Evolutionary conservation across 1,284 basidiomycete genomes (phyloP).

Genomic region (Austroboletus niveus): DNA sequence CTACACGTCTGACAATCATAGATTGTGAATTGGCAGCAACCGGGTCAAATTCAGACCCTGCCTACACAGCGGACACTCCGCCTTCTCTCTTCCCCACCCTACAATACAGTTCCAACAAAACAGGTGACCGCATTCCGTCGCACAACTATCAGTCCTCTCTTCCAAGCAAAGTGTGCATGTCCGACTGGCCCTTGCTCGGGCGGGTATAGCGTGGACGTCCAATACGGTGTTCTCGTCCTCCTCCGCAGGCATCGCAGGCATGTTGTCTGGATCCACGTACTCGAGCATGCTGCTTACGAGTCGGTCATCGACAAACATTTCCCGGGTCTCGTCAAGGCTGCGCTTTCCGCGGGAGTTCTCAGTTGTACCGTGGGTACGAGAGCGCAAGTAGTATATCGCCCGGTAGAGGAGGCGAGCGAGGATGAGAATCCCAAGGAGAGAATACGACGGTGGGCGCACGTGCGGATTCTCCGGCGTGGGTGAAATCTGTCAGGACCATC

Average conservation of each 20-base stretch:
- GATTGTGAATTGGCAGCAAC: constrained; percentile 81
- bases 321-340: constrained; percentile 36
- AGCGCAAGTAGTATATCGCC: constrained; percentile 45
- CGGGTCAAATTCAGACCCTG: constrained; percentile 74
- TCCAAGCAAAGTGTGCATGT: constrained; percentile 88
- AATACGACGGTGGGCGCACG: constrained; percentile 77
- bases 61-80: constrained; percentile 86
- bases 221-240: constrained; percentile 67
- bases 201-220: constrained; percentile 53
- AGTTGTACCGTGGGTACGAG: constrained; percentile 15
- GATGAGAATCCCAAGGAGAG: constrained; percentile 78
- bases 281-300: constrained; percentile 61
- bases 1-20: constrained; percentile 41
- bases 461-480: constrained; percentile 69
- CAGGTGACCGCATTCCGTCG: constrained; percentile 92
- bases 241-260: constrained; percentile 56
- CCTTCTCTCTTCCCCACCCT: constrained; percentile 87
- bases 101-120: constrained; percentile 95
- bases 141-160: constrained; percentile 74
- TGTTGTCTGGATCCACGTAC: constrained; percentile 49
- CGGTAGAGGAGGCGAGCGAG: constrained; percentile 69
- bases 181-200: constrained; percentile 55
- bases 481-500: constrained; percentile 57
- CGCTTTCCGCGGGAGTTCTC: constrained; percentile 35
- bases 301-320: constrained; percentile 63